Percentiles rank a stretch among this genome's conserved stretches.
These are phyloP conservation scores for Fusarium sp. DNA, from an alignment of 2,329 filamentous ascomycete genomes.

Conservation along the genomic window DNA sequence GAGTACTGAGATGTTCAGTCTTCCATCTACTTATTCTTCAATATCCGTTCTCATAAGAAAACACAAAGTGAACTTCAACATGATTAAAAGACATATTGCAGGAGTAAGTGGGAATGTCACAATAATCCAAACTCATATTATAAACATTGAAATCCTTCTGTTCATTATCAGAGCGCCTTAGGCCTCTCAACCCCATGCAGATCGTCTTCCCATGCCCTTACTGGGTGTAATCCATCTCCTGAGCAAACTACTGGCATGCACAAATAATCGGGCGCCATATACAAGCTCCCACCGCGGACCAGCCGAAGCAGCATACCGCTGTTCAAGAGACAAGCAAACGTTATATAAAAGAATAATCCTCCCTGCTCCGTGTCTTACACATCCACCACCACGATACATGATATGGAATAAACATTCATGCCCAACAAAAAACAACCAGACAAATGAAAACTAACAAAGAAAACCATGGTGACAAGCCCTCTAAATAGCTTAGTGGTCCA, in stretches of 20 bases:
- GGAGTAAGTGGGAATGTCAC: background rate
- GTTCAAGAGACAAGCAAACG: constrained; percentile 39
- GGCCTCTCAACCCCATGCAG: constrained; percentile 20
- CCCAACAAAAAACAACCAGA: constrained; percentile 31
- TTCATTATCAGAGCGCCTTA: constrained; percentile 39
- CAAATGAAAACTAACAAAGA: constrained; percentile 36
- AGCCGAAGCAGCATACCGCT: constrained; percentile 49
- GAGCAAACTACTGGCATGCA: constrained; percentile 35
- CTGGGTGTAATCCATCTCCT: constrained; percentile 22
- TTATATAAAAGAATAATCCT: constrained; percentile 44
- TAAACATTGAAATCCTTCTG: constrained; percentile 29
- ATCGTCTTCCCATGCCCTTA: constrained; percentile 37
- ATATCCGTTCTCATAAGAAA: background rate
- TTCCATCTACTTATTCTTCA: background rate
- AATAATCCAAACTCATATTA: background rate
- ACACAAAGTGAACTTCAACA: background rate
- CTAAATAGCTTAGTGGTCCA: constrained; percentile 38
- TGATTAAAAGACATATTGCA: background rate
- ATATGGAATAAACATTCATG: constrained; percentile 39
- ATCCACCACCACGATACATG: constrained; percentile 26
- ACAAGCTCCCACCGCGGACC: constrained; percentile 47
- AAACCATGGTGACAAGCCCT: constrained; percentile 40
- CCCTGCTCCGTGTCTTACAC: constrained; percentile 28
- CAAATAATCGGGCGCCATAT: constrained; percentile 38
- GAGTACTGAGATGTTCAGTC: background rate